Percentiles rank a stretch among this genome's conserved stretches.
These are phyloP conservation scores for Claviceps paspali DNA, from an alignment of 2,329 filamentous ascomycete genomes.

Conservation along the genomic window DNA sequence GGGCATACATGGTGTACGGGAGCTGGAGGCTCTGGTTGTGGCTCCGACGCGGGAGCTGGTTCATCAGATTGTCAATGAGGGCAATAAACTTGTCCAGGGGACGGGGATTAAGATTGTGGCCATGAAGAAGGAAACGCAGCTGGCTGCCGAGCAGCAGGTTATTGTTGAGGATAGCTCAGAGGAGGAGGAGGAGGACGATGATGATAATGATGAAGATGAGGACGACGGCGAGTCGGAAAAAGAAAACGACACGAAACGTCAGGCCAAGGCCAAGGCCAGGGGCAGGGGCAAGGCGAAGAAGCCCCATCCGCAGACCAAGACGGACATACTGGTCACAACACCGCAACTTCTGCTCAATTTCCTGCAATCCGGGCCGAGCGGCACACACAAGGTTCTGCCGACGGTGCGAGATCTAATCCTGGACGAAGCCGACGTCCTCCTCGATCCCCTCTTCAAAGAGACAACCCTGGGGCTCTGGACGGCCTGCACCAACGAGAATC, in stretches of 20 bases:
- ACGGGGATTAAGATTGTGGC: constrained; percentile 67
- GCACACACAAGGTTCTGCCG: constrained; percentile 38
- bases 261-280: constrained; percentile 17
- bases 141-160: constrained; percentile 34
- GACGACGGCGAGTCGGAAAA: constrained; percentile 16
- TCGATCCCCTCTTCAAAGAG: constrained; percentile 79
- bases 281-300: constrained; percentile 15
- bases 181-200: constrained; percentile 7
- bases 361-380: constrained; percentile 32
- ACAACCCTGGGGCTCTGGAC: constrained; percentile 79
- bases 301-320: constrained; percentile 14
- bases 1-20: constrained; percentile 23
- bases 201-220: neutral
- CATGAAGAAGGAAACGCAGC: constrained; percentile 72
- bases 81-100: constrained; percentile 59
- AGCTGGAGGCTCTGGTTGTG: constrained; percentile 53
- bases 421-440: constrained; percentile 88
- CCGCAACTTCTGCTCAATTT: constrained; percentile 58
- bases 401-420: constrained; percentile 62
- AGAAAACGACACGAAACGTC: constrained; percentile 20
- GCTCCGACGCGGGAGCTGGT: constrained; percentile 69
- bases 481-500: constrained; percentile 52
- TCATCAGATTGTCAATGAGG: constrained; percentile 71
- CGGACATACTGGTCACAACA: constrained; percentile 27
- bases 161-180: constrained; percentile 23